Conservation (phyloP, 139 green algal species). For the Chlamydomonas sp. region DNA sequence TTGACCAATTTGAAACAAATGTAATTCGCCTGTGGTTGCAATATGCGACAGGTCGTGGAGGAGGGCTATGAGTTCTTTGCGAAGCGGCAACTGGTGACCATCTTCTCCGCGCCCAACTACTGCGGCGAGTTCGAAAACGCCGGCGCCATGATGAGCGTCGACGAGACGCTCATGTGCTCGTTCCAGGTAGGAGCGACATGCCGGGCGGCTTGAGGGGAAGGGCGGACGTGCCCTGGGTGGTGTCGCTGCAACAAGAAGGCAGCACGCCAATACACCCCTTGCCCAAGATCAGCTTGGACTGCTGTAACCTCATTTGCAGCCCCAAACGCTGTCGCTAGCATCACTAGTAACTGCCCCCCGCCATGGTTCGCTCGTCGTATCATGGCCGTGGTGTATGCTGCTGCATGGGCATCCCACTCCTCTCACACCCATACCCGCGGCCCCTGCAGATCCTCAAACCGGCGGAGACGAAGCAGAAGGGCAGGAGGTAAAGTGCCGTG, state of each 20-base stretch:
- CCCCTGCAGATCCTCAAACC: slow-evolving; percentile 92
- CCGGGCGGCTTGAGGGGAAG: too few species aligned
- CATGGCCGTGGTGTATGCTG: too few species aligned
- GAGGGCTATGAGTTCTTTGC: slow-evolving; percentile 99
- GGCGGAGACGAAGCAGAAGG: slow-evolving; percentile 84
- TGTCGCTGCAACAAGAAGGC: too few species aligned
- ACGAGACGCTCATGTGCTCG: slow-evolving; percentile 99
- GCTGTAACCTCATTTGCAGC: not conserved
- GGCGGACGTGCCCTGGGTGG: too few species aligned
- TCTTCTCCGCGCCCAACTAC: slow-evolving; percentile 99
- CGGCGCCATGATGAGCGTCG: slow-evolving; percentile 99
- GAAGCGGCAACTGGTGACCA: slow-evolving; percentile 98
- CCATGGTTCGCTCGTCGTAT: too few species aligned
- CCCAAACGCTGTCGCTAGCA: too few species aligned
- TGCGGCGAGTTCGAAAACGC: slow-evolving; percentile 99
- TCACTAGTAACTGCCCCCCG: too few species aligned
- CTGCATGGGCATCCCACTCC: too few species aligned
- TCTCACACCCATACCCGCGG: too few species aligned
- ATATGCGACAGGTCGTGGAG: slow-evolving; percentile 88
- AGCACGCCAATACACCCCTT: too few species aligned
- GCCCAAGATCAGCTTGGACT: too few species aligned
- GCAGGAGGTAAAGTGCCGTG: not conserved
- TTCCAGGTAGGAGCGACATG: slow-evolving; percentile 85
- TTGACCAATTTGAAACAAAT: not conserved
- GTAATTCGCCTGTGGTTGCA: not conserved